Evolutionary conservation across 2,329 filamentous ascomycete genomes (phyloP), one percentile per base, ranked within the genome.

Genomic region (Dactylellina parvicollis): DNA sequence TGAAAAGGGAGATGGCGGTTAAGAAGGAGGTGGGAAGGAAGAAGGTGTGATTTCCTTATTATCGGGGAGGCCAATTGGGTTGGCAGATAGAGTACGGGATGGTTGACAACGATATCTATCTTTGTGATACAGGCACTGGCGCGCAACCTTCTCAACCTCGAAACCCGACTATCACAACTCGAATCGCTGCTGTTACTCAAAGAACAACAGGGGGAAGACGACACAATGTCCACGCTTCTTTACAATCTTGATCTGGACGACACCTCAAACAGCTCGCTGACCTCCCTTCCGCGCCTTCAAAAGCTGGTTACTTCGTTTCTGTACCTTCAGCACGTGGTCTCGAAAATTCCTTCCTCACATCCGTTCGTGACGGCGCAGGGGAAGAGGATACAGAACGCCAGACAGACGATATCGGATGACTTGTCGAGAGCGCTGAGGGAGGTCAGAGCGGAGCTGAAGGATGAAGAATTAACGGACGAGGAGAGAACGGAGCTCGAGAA

Each of bases 21-120:
- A 86, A 93, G 78, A 85, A 84, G 74, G 81, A 78, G n/a, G 85
- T 93, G 3, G 84, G 87, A 10, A 84, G 88, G 55, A 88, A 94
- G 42, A 87, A 90, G 76, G 76, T 86, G 59, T 18, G 24, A 14
- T 60, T 22, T 10, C 34, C 12, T 32, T 5, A 5, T 12, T 5
- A 32, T 5, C 30, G 5, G 30, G 30, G 30, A 5, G 5, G 12
- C 30, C 30, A 32, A 32, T 12, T 32, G 5, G 30, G 12, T 32
- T 32, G 30, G 5, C 12, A 32, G 30, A 12, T 32, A 32, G 30
- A 5, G 5, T 5, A 5, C 12, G 30, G 30, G 42, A 32, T 42
- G 20, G 12, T 7, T 54, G 24, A 14, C 32, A 36, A 54, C 3
- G 14, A 38, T 66, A 47, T 16, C 34, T 62, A 22, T 30, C 42